phyloP scores from a whole-genome alignment of 2,329 filamentous ascomycete genomes.

The Fusarium fujikuroi region DNA sequence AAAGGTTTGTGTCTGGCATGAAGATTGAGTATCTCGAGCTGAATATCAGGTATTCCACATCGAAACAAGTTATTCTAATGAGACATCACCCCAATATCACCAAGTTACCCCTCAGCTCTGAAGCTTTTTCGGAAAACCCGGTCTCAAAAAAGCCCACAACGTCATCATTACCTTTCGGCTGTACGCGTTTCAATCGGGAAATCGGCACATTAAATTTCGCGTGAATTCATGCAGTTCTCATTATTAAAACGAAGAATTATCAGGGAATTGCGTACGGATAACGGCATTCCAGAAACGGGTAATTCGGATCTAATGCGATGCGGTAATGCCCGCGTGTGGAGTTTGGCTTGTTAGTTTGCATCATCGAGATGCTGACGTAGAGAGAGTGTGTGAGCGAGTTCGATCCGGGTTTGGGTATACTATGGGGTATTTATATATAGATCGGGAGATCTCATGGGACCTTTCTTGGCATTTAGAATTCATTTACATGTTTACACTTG shows the following conservation, averaged over 20 bases:
- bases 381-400: background rate
- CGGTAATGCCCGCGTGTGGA: conserved; percentile 11
- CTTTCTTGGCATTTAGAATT: background rate
- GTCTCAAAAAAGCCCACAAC: conserved; percentile 14
- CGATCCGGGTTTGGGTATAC: background rate
- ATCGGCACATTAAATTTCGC: conserved; percentile 18
- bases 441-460: background rate
- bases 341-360: conserved; percentile 24
- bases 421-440: conserved; percentile 5
- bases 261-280: conserved; percentile 18
- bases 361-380: conserved; percentile 41
- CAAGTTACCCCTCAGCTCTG: conserved; percentile 5
- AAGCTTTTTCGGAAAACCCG: conserved; percentile 1
- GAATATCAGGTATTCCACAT: background rate
- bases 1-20: background rate
- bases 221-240: background rate
- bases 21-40: background rate
- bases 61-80: background rate
- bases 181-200: conserved; percentile 12
- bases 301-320: conserved; percentile 8
- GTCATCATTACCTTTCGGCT: conserved; percentile 25
- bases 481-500: background rate
- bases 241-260: background rate
- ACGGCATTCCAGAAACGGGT: conserved; percentile 21
- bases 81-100: background rate